These are phyloP conservation scores for Salix caprea DNA, from an alignment of 345 rosid genomes.

Conservation along the genomic window DNA sequence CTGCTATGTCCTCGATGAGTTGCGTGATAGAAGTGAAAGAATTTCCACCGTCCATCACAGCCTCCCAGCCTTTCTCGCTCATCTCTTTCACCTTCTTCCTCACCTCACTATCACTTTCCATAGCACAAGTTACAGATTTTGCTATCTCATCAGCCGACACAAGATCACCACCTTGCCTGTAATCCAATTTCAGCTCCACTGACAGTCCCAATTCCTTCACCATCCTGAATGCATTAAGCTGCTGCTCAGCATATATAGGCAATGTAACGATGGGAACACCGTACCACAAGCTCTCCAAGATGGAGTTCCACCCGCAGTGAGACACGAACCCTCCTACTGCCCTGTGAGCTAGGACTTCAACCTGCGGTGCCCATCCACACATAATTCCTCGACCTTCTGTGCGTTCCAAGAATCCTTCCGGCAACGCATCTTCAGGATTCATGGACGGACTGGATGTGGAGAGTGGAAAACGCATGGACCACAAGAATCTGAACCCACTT, in stretches of 20 bases:
- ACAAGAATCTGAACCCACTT: constrained; percentile 9
- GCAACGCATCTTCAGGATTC: constrained; percentile 24
- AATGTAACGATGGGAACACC: constrained; percentile 31
- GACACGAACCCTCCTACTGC: constrained; percentile 5
- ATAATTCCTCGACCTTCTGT: constrained; percentile 29
- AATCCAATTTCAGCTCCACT: constrained; percentile 25
- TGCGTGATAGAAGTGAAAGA: constrained; percentile 13
- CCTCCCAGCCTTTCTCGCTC: constrained; percentile 11
- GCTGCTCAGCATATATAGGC: constrained; percentile 28
- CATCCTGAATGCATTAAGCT: constrained; percentile 21
- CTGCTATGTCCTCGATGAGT: constrained; percentile 14
- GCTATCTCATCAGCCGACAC: constrained; percentile 27
- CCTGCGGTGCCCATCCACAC: constrained; percentile 18
- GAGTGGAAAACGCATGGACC: constrained; percentile 7
- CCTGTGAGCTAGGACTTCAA: neutral
- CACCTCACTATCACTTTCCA: constrained; percentile 23
- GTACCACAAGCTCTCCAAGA: constrained; percentile 5
- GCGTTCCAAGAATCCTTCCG: constrained; percentile 34
- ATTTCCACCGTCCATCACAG: constrained; percentile 23
- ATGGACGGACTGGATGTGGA: neutral
- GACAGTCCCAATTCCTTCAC: constrained; percentile 16
- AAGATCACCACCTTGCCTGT: neutral
- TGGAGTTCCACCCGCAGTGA: constrained; percentile 16
- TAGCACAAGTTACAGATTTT: constrained; percentile 11
- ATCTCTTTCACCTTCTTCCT: constrained; percentile 28